Evolutionary conservation across 768 basidiomycete species (phyloP).

Genomic region (Austroboletus festivus): DNA sequence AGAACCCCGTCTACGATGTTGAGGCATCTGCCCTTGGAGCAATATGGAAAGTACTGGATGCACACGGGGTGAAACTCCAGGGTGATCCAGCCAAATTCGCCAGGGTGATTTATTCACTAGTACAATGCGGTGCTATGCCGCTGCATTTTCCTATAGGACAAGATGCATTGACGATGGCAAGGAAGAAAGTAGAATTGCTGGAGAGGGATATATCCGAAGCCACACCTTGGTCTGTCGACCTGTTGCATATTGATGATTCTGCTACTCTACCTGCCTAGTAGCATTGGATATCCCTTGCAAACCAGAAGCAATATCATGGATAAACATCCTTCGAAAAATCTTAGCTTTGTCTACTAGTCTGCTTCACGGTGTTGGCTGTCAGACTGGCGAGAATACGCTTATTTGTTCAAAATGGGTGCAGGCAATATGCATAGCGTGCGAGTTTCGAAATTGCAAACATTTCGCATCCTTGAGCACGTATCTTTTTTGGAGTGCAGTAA

Average conservation of each 20-base stretch:
- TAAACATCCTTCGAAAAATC: no score
- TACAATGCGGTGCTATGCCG: slow-evolving; percentile 8
- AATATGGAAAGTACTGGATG: neutral
- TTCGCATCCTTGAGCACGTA: no score
- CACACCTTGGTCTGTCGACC: slow-evolving; percentile 7
- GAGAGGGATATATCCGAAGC: slow-evolving; percentile 3
- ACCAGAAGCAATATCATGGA: no score
- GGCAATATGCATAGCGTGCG: no score
- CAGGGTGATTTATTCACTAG: slow-evolving; percentile 6
- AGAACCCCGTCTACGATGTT: slow-evolving; percentile 9
- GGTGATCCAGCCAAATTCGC: slow-evolving; percentile 15
- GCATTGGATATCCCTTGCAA: no score
- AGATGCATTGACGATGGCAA: slow-evolving; percentile 6
- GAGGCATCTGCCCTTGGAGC: neutral
- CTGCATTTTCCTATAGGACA: slow-evolving; percentile 10
- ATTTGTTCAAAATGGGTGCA: no score
- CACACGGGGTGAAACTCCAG: neutral
- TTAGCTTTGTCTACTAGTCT: no score
- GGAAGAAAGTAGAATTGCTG: neutral
- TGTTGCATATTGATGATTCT: slow-evolving; percentile 5
- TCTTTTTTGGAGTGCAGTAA: no score
- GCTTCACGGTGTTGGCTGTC: no score
- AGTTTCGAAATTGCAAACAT: no score
- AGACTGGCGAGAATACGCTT: no score
- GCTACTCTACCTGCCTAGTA: no score